Percentiles rank a stretch among this genome's conserved stretches.
Evolutionary conservation across 2,329 filamentous ascomycete genomes (phyloP).

Genomic region (Penicillium sp.): DNA sequence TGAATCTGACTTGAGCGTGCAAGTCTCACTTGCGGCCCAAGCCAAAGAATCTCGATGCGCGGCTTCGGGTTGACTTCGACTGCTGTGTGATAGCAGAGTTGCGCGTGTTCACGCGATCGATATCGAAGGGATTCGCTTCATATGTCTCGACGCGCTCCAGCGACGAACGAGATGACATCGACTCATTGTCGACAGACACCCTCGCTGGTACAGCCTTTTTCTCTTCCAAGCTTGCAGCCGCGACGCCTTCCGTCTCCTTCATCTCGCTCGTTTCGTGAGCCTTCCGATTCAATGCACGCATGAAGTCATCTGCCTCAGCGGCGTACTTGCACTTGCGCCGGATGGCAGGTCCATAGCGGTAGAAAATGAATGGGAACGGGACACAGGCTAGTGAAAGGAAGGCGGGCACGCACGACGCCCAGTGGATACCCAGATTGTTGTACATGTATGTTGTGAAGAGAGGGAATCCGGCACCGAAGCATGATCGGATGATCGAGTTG

Average conservation of each 20-base stretch:
- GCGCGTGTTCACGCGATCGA: slow-evolving; percentile 33
- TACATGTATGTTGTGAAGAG: slow-evolving; percentile 46
- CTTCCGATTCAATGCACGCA: slow-evolving; percentile 26
- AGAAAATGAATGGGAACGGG: slow-evolving; percentile 42
- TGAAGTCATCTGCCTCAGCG: slow-evolving; percentile 31
- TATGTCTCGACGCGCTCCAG: slow-evolving; percentile 19
- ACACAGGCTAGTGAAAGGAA: slow-evolving; percentile 42
- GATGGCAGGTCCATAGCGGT: slow-evolving; percentile 36
- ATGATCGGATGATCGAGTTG: slow-evolving; percentile 44
- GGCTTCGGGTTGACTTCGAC: slow-evolving; percentile 8
- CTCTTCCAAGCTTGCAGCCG: background rate
- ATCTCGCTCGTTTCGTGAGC: background rate
- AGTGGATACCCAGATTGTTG: slow-evolving; percentile 42
- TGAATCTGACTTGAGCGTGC: background rate
- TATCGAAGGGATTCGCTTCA: slow-evolving; percentile 32
- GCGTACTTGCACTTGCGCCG: slow-evolving; percentile 39
- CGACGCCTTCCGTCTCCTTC: background rate
- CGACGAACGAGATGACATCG: slow-evolving; percentile 9
- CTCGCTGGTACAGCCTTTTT: background rate
- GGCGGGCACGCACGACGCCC: slow-evolving; percentile 43
- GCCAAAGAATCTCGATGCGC: slow-evolving; percentile 5
- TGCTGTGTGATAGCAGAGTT: slow-evolving; percentile 28
- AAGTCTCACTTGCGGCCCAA: slow-evolving; percentile 3
- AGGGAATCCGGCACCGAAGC: slow-evolving; percentile 45
- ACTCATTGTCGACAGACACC: background rate